Evolutionary conservation across 805 yeast species (phyloP), one percentile per base, ranked within the genome.

Genomic region (Kluyveromyces nonfermentans): DNA sequence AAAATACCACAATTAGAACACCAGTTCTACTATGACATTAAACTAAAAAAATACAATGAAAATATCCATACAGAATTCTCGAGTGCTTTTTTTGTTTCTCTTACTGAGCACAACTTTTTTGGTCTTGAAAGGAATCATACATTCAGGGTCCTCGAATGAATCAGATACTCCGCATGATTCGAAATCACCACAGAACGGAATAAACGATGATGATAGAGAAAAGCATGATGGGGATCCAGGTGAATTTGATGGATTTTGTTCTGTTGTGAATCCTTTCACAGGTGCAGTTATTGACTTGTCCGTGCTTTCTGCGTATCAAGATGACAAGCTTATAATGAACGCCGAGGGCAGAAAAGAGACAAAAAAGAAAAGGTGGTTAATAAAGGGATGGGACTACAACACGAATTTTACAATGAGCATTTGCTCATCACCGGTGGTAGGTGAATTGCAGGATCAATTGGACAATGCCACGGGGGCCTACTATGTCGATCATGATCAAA

Each of bases 391-490:
- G 59, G 93, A 82, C 50, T 76, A 75, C 53, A 79, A 79, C 21
- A 69, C 66, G 39, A 88, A 88, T 62, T 88, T 82, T 65, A 82
- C 90, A 1, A 52, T 83, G 35, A 82, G 85, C n/a, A 67, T 82
- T 2, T 82, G 90, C 53, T 73, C 84, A 42, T 63, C 78, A n/a
- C 77, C 82, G 20, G 54, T 73, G 35, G 54, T 59, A 39, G 37
- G 49, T 10, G 48, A 60, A 5, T 53, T 49, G 8, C 52, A 52
- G 7, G 50, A 60, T 12, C 47, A 54, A 25, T 49, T 64, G 37
- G 45, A 54, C 49, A 59, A 61, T 46, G 28, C 48, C 19, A 57
- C 62, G n/a, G 84, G 85, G 18, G 88, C 77, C 0, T 78, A 58
- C 52, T 83, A 75, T 56, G 68, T 71, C 8, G 77, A 75, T 48